phyloP scores from a whole-genome alignment of 2,329 filamentous ascomycete genomes.

The Aspergillus sp. region DNA sequence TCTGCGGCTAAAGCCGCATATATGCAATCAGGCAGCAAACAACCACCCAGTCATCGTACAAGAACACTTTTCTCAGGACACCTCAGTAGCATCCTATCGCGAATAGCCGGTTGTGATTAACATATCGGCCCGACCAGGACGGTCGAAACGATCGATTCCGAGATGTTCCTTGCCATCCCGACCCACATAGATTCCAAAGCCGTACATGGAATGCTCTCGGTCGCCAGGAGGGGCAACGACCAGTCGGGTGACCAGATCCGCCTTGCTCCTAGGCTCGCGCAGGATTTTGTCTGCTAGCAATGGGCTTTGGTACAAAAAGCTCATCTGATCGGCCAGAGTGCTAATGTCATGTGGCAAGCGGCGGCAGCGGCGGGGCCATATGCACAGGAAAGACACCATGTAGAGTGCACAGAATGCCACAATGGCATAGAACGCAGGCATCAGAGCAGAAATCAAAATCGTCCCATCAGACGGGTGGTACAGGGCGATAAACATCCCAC shows the following conservation, averaged over 20 bases:
- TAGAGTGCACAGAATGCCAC: conserved; percentile 73
- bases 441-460: conserved; percentile 68
- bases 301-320: conserved; percentile 73
- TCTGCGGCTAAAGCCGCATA: not conserved
- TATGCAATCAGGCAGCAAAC: not conserved
- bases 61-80: too few relatives aligned
- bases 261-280: conserved; percentile 65
- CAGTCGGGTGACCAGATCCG: conserved; percentile 69
- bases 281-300: conserved; percentile 74
- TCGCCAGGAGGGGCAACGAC: conserved; percentile 54
- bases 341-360: conserved; percentile 73
- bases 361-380: conserved; percentile 62
- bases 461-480: conserved; percentile 52
- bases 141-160: conserved; percentile 59
- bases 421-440: conserved; percentile 72
- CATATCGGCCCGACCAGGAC: conserved; percentile 47
- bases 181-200: conserved; percentile 60
- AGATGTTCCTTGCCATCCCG: conserved; percentile 62
- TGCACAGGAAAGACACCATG: conserved; percentile 61
- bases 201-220: conserved; percentile 49
- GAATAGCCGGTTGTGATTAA: conserved; percentile 40
- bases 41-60: not conserved
- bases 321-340: conserved; percentile 74
- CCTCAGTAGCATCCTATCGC: conserved; percentile 16
- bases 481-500: conserved; percentile 64